A percentile compares a stretch with the other conserved stretches of the same genome.
These are phyloP conservation scores for Zasmidium citrigriseum DNA, from an alignment of 2,329 filamentous ascomycete species.

Conservation along the genomic window DNA sequence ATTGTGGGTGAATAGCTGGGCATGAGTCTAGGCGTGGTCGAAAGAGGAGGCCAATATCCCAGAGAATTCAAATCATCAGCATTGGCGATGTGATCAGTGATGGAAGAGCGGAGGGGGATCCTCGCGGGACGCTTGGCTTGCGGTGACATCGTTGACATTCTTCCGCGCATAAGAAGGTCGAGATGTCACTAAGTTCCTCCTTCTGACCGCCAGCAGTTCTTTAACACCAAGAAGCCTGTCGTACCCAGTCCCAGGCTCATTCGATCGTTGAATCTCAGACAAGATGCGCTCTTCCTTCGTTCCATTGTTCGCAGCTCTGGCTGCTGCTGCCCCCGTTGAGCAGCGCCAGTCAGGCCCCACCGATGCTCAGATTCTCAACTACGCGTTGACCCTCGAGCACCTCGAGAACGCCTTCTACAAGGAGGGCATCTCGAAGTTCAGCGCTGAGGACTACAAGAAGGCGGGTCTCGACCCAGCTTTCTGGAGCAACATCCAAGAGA, in stretches of 20 bases:
- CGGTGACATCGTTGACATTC: too few species aligned
- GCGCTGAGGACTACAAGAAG: conserved; percentile 51
- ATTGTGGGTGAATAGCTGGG: background rate
- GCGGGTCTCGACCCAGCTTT: conserved; percentile 55
- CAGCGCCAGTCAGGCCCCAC: conserved; percentile 19
- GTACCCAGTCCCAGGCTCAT: too few species aligned
- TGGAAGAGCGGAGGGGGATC: too few species aligned
- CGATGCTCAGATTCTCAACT: conserved; percentile 40
- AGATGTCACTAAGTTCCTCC: too few species aligned
- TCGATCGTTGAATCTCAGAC: background rate
- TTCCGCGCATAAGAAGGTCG: too few species aligned
- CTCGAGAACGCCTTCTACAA: conserved; percentile 64
- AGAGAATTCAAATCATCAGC: background rate
- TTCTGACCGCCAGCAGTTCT: too few species aligned
- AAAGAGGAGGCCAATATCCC: background rate
- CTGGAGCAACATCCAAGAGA: conserved; percentile 59
- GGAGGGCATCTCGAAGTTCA: conserved; percentile 60
- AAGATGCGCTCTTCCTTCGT: conserved; percentile 22
- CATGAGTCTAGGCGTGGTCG: background rate
- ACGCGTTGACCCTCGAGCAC: conserved; percentile 48
- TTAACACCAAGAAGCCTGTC: too few species aligned
- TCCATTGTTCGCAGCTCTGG: conserved; percentile 20
- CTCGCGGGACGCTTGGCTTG: too few species aligned
- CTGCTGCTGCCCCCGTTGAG: conserved; percentile 21
- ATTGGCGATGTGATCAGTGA: background rate